These are phyloP conservation scores for Xylaria sp. DNA, from an alignment of 2,329 filamentous ascomycete species.

Conservation along the genomic window DNA sequence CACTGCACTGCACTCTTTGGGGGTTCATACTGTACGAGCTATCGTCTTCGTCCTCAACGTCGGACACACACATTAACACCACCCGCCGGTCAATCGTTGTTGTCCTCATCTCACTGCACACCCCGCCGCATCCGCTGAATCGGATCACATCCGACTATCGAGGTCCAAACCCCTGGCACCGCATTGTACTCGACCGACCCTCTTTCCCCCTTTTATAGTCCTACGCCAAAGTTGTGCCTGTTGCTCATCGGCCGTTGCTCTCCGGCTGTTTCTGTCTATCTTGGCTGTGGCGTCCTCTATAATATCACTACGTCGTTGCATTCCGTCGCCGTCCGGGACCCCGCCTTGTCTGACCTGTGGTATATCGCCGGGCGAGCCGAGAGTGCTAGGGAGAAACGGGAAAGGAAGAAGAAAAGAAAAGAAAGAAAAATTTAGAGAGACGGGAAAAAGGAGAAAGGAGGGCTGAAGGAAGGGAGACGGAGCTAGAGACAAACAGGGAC, in stretches of 20 bases:
- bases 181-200: conserved; percentile 5
- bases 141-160: conserved; percentile 4
- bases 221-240: conserved; percentile 4
- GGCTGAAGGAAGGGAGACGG: neutral
- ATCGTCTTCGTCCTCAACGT: conserved; percentile 21
- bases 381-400: neutral
- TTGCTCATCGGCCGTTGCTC: conserved; percentile 3
- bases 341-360: neutral
- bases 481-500: neutral
- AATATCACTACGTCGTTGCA: conserved; percentile 3
- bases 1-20: conserved; percentile 17
- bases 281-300: conserved; percentile 3
- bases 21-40: no score
- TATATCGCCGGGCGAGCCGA: conserved; percentile 1
- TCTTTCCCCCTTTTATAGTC: neutral
- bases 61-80: conserved; percentile 12
- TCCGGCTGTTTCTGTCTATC: conserved; percentile 1
- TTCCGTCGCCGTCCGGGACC: conserved; percentile 3
- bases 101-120: neutral
- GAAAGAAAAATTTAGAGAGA: neutral
- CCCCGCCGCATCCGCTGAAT: conserved; percentile 2
- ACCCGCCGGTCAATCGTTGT: conserved; percentile 11
- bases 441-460: neutral
- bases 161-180: neutral
- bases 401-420: neutral